Percentiles rank a stretch among this genome's conserved stretches.
These are phyloP conservation scores for Rhynchospora pubera DNA, from an alignment of 176 grass and related monocot species.

Conservation along the genomic window DNA sequence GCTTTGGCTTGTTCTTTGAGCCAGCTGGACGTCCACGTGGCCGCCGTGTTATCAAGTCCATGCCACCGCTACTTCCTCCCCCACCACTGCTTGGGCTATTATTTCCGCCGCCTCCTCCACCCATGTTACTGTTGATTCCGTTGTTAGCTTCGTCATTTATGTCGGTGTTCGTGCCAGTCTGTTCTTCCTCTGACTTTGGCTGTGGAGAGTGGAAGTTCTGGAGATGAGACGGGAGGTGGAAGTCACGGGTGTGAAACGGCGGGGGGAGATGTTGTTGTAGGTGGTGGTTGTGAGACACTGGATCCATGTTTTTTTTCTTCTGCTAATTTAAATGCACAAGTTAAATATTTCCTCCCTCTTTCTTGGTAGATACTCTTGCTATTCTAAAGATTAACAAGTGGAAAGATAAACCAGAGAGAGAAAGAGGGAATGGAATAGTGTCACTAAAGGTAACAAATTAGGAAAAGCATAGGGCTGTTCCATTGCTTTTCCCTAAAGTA, in stretches of 20 bases:
- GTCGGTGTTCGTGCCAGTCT: conserved; percentile 30
- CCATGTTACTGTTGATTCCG: conserved; percentile 34
- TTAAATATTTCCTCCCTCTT: conserved; percentile 26
- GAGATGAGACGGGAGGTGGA: conserved; percentile 63
- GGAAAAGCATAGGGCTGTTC: neutral
- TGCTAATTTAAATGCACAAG: neutral
- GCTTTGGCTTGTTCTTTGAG: conserved; percentile 82
- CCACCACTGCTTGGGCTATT: conserved; percentile 25
- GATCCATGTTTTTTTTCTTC: conserved; percentile 57
- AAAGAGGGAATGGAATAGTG: conserved; percentile 48
- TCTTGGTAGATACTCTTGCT: conserved; percentile 20
- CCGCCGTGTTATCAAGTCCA: conserved; percentile 30
- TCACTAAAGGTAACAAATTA: conserved; percentile 34
- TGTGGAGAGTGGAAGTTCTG: conserved; percentile 31
- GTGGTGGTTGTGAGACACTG: conserved; percentile 30
- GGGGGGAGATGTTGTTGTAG: conserved; percentile 80
- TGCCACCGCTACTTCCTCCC: conserved; percentile 35
- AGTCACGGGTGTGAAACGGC: conserved; percentile 77
- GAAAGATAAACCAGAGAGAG: conserved; percentile 20
- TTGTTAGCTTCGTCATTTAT: conserved; percentile 42
- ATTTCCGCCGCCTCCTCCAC: conserved; percentile 27
- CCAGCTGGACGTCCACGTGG: conserved; percentile 58
- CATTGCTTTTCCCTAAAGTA: conserved; percentile 28
- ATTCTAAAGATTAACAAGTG: conserved; percentile 40
- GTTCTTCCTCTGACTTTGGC: conserved; percentile 63